Conservation (phyloP, 1,139 yeast genomes). For the Blastobotrys raffinosifermentans region DNA sequence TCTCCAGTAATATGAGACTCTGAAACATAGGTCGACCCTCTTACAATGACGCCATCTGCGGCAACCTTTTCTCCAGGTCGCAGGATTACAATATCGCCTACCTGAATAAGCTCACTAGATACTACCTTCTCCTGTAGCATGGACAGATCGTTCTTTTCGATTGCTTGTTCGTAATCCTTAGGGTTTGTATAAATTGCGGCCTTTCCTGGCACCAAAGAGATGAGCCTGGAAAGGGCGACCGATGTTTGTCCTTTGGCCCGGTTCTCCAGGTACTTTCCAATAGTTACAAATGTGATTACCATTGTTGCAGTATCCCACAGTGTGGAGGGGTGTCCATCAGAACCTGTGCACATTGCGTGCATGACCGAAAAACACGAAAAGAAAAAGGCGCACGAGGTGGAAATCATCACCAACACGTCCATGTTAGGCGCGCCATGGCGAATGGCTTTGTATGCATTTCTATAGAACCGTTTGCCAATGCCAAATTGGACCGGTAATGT, state of each 20-base stretch:
- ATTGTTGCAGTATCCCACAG: slow-evolving; percentile 84
- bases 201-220: slow-evolving; percentile 73
- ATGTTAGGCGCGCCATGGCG: slow-evolving; percentile 78
- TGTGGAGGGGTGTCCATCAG: slow-evolving; percentile 50
- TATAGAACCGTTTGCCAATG: slow-evolving; percentile 59
- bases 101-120: slow-evolving; percentile 70
- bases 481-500: slow-evolving; percentile 65
- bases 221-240: slow-evolving; percentile 71
- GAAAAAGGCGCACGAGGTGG: slow-evolving; percentile 71
- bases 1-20: slow-evolving; percentile 93
- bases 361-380: slow-evolving; percentile 64
- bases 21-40: slow-evolving; percentile 77
- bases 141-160: slow-evolving; percentile 12
- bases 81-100: slow-evolving; percentile 68
- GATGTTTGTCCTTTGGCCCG: slow-evolving; percentile 94
- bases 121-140: slow-evolving; percentile 35
- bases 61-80: slow-evolving; percentile 87
- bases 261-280: slow-evolving; percentile 89
- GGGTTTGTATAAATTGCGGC: slow-evolving; percentile 49
- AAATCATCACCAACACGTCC: slow-evolving; percentile 85
- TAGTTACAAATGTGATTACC: slow-evolving; percentile 74
- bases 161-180: slow-evolving; percentile 14
- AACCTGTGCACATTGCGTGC: slow-evolving; percentile 37
- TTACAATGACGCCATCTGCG: slow-evolving; percentile 77
- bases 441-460: slow-evolving; percentile 59